Evolutionary conservation across 2,329 filamentous ascomycete genomes (phyloP), one percentile per base, ranked within the genome.

Genomic region (Aspergillus phoenicis): DNA sequence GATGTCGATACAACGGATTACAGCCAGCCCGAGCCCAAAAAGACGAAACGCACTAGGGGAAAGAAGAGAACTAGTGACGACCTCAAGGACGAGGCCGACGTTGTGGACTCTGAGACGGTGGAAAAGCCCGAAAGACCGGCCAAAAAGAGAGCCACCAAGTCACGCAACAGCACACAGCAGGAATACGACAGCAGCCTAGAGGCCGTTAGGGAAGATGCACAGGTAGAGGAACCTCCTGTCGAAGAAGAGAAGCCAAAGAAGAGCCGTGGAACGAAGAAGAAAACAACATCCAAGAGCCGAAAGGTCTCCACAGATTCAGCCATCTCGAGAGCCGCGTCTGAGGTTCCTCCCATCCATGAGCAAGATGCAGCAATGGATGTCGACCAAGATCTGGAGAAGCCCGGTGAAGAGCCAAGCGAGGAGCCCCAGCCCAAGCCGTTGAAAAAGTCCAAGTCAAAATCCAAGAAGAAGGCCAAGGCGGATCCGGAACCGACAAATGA

Each of bases 331-430:
- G 39, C 20, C 5, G 22, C 26, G 3, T 43, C 39, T 8, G 53
- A 56, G 6, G 22, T 84, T 10, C 83, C 84, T 0, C 81, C 86
- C 58, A 87, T 91, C 62, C 84, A 87, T 1, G 88, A 90, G 64
- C 83, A 91, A 39, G 87, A 91, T 55, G 83, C 84, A 22, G 85
- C 86, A 52, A 78, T 91, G 1, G 84, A 89, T 68, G 86, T 84
- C 2, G 89, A 89, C 60, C 80, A 91, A 8, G 85, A 88, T 47
- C 78, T 81, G 30, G 84, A 82, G 1, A 70, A 84, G 26, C 82
- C 81, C 2, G 45, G 36, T 13, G 85, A 86, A 48, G 80, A 81
- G 36, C 73, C 81, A 7, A 64, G 45, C 11, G 56, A 59, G 20
- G 68, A 70, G 22, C 48, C 58, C 2, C 56, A 64, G 20, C 58